phyloP scores from a whole-genome alignment of 1,284 basidiomycete species.

The Rhodotorula sp. region DNA sequence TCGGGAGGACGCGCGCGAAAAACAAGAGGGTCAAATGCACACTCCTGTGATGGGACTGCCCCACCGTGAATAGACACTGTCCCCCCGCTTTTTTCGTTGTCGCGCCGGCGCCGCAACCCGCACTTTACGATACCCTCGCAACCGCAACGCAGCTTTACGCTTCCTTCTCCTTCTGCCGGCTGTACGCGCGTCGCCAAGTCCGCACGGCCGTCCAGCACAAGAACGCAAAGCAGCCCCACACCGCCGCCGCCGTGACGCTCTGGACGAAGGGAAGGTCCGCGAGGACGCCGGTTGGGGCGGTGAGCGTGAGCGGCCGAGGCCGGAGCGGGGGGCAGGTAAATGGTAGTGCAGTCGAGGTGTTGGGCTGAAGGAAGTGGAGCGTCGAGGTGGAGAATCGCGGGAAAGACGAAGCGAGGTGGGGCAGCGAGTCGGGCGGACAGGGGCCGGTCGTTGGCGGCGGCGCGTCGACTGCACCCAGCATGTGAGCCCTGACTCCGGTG shows the following conservation, averaged over 20 bases:
- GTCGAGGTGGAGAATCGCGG: not conserved
- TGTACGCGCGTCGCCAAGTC: not conserved
- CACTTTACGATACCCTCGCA: not conserved
- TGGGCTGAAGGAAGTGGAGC: conserved; percentile 1
- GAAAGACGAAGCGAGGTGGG: not conserved
- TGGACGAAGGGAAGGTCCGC: conserved; percentile 23
- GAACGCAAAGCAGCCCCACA: conserved; percentile 2
- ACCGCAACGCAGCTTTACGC: not conserved
- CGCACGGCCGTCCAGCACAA: not conserved
- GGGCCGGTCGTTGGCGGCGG: no score
- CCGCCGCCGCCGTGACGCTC: not conserved
- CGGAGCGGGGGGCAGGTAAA: not conserved
- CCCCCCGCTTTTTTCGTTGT: not conserved
- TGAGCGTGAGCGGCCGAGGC: not conserved
- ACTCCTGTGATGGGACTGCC: not conserved
- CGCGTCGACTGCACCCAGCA: rapidly evolving
- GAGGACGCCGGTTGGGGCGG: conserved; percentile 9
- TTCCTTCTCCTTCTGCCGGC: not conserved
- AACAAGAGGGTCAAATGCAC: not conserved
- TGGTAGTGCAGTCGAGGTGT: not conserved
- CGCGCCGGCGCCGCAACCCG: not conserved
- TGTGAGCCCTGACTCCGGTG: no score
- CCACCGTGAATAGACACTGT: conserved; percentile 3
- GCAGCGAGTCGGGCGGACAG: not conserved
- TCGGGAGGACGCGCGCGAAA: conserved; percentile 1